Evolutionary conservation across 2,329 filamentous ascomycete species (phyloP).

Genomic region (Pseudogymnoascus sp.): DNA sequence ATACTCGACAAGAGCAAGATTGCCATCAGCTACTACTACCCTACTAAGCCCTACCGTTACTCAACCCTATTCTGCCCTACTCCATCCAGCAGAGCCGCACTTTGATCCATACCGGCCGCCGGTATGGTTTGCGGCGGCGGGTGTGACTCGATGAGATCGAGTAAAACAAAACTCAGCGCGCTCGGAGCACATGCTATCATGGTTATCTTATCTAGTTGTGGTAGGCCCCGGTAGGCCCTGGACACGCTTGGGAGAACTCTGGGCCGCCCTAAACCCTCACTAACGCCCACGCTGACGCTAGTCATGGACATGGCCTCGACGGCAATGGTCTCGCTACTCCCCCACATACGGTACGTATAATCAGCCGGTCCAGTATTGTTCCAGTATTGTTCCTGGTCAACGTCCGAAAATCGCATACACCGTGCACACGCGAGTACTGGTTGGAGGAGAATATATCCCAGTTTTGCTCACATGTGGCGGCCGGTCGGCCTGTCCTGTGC

Average conservation of each 20-base stretch:
- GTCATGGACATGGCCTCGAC: background rate
- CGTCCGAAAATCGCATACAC: background rate
- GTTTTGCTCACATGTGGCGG: background rate
- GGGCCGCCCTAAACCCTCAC: background rate
- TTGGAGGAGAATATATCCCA: background rate
- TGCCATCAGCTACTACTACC: too few species aligned
- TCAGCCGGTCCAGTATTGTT: background rate
- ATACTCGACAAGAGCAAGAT: too few species aligned
- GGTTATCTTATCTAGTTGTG: background rate
- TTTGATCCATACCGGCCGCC: background rate
- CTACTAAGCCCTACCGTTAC: too few species aligned
- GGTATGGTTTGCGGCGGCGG: background rate
- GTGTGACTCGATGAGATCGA: conserved; percentile 9
- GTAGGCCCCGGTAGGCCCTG: background rate
- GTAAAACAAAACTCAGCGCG: background rate
- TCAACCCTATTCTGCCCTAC: background rate
- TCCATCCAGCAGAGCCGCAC: background rate
- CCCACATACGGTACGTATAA: background rate
- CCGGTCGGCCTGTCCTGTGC: background rate
- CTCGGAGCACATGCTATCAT: conserved; percentile 1
- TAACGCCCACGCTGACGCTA: background rate
- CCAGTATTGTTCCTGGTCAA: background rate
- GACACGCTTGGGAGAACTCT: background rate
- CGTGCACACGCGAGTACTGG: background rate
- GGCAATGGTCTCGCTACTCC: background rate